A percentile compares a stretch with the other conserved stretches of the same genome.
These are phyloP conservation scores for Scheffersomyces insectosa DNA, from an alignment of 1,139 yeast genomes.

Conservation along the genomic window DNA sequence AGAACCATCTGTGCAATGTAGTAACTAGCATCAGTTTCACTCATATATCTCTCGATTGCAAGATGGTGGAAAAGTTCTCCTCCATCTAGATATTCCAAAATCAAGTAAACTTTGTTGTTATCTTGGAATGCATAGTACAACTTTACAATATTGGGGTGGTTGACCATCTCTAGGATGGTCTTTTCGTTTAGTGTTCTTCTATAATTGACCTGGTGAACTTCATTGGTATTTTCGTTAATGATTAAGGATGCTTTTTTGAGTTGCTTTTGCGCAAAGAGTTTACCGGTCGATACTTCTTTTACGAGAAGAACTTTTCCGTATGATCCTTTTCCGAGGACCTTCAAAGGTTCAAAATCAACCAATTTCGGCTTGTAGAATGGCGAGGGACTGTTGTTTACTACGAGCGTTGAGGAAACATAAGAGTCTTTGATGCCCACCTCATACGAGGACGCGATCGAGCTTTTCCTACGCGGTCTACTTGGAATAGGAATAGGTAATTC, in stretches of 20 bases:
- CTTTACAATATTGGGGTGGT: slow-evolving; percentile 88
- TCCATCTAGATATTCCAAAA: slow-evolving; percentile 87
- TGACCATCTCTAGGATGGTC: slow-evolving; percentile 43
- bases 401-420: slow-evolving; percentile 18
- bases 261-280: slow-evolving; percentile 43
- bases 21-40: slow-evolving; percentile 76
- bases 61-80: slow-evolving; percentile 90
- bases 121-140: slow-evolving; percentile 91
- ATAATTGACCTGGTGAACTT: slow-evolving; percentile 37
- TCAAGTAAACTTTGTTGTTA: slow-evolving; percentile 70
- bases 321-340: slow-evolving; percentile 45
- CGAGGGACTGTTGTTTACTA: slow-evolving; percentile 6
- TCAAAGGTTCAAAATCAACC: slow-evolving; percentile 36
- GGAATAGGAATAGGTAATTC: slow-evolving; percentile 19
- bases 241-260: slow-evolving; percentile 40
- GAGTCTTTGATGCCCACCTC: slow-evolving; percentile 24
- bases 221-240: slow-evolving; percentile 37
- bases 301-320: slow-evolving; percentile 45
- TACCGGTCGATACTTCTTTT: slow-evolving; percentile 32
- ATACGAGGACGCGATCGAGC: slow-evolving; percentile 21
- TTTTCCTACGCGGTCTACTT: slow-evolving; percentile 14
- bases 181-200: slow-evolving; percentile 44
- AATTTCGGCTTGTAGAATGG: slow-evolving; percentile 17
- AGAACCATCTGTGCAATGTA: slow-evolving; percentile 86
- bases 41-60: slow-evolving; percentile 43